phyloP scores from a whole-genome alignment of 1,284 basidiomycete species.

The Ganoderma leucocontextum region DNA sequence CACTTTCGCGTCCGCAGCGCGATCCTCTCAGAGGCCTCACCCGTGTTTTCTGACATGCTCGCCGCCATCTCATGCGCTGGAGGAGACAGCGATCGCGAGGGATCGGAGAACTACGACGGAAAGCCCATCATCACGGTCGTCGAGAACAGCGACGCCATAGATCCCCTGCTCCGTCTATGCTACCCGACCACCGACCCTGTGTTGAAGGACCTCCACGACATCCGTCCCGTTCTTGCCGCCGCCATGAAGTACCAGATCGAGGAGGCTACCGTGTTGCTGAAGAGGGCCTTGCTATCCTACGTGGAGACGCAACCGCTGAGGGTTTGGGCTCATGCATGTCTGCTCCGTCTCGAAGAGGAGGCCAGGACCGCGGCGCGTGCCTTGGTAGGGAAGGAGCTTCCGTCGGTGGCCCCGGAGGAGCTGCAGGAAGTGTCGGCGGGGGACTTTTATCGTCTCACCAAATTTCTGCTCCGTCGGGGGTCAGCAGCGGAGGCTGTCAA shows the following conservation, averaged over 20 bases:
- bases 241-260: constrained; percentile 27
- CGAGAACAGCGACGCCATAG: constrained; percentile 44
- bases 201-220: constrained; percentile 14
- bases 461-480: constrained; percentile 7
- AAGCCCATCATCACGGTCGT: constrained; percentile 36
- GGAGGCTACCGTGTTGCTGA: constrained; percentile 16
- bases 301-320: constrained; percentile 13
- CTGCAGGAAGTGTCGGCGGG: constrained; percentile 19
- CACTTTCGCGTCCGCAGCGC: constrained; percentile 18
- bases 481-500: constrained; percentile 9
- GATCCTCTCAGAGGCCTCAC: constrained; percentile 21
- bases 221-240: constrained; percentile 18
- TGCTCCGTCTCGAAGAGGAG: constrained; percentile 18
- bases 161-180: constrained; percentile 46
- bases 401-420: constrained; percentile 19
- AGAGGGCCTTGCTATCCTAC: constrained; percentile 11
- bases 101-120: neutral
- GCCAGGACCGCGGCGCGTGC: constrained; percentile 16
- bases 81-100: constrained; percentile 1
- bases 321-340: constrained; percentile 24
- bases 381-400: constrained; percentile 8
- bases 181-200: constrained; percentile 44
- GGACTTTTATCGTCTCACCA: constrained; percentile 21
- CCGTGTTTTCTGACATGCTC: constrained; percentile 11
- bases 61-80: neutral